phyloP scores from a whole-genome alignment of 1,284 basidiomycete genomes.

The Neotropicomus parvogracilis region DNA sequence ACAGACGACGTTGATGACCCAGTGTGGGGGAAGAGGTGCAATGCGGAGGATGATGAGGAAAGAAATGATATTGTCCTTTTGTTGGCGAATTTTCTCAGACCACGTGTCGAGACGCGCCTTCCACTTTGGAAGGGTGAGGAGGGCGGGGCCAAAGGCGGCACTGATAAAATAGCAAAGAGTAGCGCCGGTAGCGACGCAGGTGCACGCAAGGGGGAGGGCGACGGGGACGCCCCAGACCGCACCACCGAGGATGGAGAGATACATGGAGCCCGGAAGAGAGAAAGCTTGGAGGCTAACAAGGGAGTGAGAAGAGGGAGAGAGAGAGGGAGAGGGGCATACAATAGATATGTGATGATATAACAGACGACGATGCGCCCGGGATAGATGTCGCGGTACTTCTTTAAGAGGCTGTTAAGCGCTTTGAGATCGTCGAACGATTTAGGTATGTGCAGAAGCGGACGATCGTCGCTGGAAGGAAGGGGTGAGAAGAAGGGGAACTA shows the following conservation, averaged over 20 bases:
- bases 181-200: slow-evolving; percentile 88
- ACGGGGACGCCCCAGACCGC: slow-evolving; percentile 93
- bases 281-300: slow-evolving; percentile 84
- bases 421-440: slow-evolving; percentile 82
- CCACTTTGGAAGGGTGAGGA: slow-evolving; percentile 83
- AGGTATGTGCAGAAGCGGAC: slow-evolving; percentile 70
- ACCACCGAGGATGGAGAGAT: slow-evolving; percentile 93
- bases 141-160: slow-evolving; percentile 83
- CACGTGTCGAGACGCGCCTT: slow-evolving; percentile 78
- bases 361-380: slow-evolving; percentile 78
- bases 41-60: slow-evolving; percentile 93
- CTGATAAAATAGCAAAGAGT: slow-evolving; percentile 92
- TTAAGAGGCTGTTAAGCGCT: slow-evolving; percentile 75
- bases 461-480: slow-evolving; percentile 56
- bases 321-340: slow-evolving; percentile 50
- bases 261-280: slow-evolving; percentile 96
- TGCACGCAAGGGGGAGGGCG: slow-evolving; percentile 88
- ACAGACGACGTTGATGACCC: slow-evolving; percentile 91
- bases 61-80: slow-evolving; percentile 77
- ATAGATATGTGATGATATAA: slow-evolving; percentile 87
- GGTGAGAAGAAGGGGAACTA: slow-evolving; percentile 11
- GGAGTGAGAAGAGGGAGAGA: slow-evolving; percentile 16
- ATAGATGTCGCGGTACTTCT: slow-evolving; percentile 86
- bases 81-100: slow-evolving; percentile 67
- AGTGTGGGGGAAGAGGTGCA: slow-evolving; percentile 93